A percentile compares a stretch with the other conserved stretches of the same genome.
Evolutionary conservation across 2,329 filamentous ascomycete genomes (phyloP).

Genomic region (Pochonia chlamydosporia): DNA sequence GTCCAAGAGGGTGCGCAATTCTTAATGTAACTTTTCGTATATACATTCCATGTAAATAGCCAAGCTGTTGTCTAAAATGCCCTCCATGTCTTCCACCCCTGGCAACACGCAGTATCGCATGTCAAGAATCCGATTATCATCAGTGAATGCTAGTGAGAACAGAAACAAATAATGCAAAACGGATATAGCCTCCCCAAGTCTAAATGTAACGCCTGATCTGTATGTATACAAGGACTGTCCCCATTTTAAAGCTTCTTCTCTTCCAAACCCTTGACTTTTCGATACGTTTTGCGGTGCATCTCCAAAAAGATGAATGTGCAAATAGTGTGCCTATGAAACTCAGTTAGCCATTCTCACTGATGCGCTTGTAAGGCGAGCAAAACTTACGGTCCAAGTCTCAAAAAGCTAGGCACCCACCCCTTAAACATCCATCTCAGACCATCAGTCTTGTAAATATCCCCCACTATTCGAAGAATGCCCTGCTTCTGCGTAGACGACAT

Average conservation of each 20-base stretch:
- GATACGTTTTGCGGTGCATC: constrained; percentile 76
- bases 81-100: too few species aligned
- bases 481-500: constrained; percentile 60
- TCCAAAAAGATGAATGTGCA: constrained; percentile 83
- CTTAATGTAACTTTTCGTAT: too few species aligned
- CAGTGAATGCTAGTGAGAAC: background rate
- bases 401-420: constrained; percentile 77
- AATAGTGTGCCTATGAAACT: constrained; percentile 63
- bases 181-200: background rate
- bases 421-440: constrained; percentile 82
- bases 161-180: background rate
- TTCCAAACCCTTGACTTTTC: constrained; percentile 40
- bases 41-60: background rate
- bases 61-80: too few species aligned
- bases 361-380: background rate
- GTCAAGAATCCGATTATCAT: background rate
- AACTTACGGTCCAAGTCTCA: constrained; percentile 57
- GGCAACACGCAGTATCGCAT: too few species aligned
- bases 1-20: too few species aligned
- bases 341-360: background rate
- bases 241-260: constrained; percentile 18
- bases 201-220: constrained; percentile 3
- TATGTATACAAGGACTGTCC: constrained; percentile 5
- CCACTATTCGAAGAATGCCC: constrained; percentile 53
- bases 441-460: constrained; percentile 63